Evolutionary conservation across 805 yeast genomes (phyloP).

Genomic region (Metschnikowia rubicola): DNA sequence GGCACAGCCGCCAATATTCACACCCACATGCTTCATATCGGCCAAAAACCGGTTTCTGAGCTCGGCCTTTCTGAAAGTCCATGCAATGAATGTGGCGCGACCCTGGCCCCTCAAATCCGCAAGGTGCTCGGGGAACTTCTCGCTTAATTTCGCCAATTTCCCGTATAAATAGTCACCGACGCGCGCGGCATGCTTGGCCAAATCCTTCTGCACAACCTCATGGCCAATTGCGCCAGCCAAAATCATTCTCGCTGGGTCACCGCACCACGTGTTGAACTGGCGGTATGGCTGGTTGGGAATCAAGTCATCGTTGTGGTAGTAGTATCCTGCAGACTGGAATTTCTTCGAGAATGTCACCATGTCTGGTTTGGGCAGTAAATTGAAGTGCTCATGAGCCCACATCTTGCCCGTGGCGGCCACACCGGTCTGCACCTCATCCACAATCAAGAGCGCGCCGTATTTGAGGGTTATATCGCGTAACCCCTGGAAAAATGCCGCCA

Average conservation of each 20-base stretch:
- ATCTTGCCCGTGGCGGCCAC: slow-evolving; percentile 81
- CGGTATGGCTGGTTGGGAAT: slow-evolving; percentile 78
- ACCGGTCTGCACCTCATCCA: slow-evolving; percentile 90
- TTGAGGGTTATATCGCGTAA: slow-evolving; percentile 71
- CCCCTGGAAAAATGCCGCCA: slow-evolving; percentile 75
- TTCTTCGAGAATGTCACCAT: slow-evolving; percentile 84
- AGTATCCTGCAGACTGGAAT: slow-evolving; percentile 87
- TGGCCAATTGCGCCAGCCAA: slow-evolving; percentile 70
- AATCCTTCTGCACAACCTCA: slow-evolving; percentile 59
- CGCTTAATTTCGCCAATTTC: slow-evolving; percentile 50
- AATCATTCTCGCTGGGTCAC: slow-evolving; percentile 80
- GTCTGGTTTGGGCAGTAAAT: slow-evolving; percentile 72
- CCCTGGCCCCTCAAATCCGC: slow-evolving; percentile 68
- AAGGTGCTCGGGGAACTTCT: slow-evolving; percentile 50
- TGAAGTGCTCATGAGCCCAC: slow-evolving; percentile 89
- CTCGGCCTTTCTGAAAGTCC: slow-evolving; percentile 55
- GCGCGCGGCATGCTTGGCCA: slow-evolving; percentile 51
- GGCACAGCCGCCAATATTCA: slow-evolving; percentile 85
- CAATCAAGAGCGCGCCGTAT: slow-evolving; percentile 66
- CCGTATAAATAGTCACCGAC: slow-evolving; percentile 67
- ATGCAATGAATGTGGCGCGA: slow-evolving; percentile 80
- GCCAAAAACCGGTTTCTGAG: slow-evolving; percentile 59
- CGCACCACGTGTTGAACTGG: slow-evolving; percentile 93
- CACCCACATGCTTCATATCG: slow-evolving; percentile 61
- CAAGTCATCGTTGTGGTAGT: slow-evolving; percentile 69